Base-by-base conservation (phyloP, 805 yeast species). In the Ogataea dorogensis region DNA sequence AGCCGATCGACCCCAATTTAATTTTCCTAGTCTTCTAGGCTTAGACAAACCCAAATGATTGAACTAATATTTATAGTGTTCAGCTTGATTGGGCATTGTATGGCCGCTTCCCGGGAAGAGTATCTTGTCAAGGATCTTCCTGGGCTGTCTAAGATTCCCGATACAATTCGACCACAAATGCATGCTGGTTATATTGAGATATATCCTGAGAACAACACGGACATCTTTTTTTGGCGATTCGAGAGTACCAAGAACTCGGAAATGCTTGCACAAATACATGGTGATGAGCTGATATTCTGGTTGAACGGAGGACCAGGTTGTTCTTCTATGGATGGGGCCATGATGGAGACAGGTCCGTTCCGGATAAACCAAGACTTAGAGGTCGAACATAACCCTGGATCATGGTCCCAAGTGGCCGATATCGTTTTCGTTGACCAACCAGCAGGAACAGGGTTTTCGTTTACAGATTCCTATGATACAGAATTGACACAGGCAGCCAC, bases 221-320 rank as follows among this genome's bases (percentile, higher is more conserved):
- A 74, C 49, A 71, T 85, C 51, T 88, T 83, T 53, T 88, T 86
- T 56, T 86, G 95, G 95, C 77, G 75, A 51, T 81, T 79, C 36
- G 63, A 61, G 28, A 56, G 56, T 23, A 24, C 31, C 1, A 6
- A 5, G 3, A 11, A 11, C 14, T 39, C 36, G 26, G 13, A 24
- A 10, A 27, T 43, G 5, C 17, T 16, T 15, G 5, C 21, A 5
- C 20, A 20, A 5, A n/a, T 35, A 10, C 43, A 38, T 25, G 21
- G 22, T 17, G 5, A 70, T 46, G 70, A 70, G 44, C 68, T 84
- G 15, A 71, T 83, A 7, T 71, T 93, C 36, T 93, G 98, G 98
- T 70, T 93, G 15, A 93, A 93, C 58, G 98, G 98, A 24, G 98
- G 98, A 0, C 98, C 98, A 0, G 98, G 98, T 0, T 93, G 98